A percentile compares a stretch with the other conserved stretches of the same genome.
These are phyloP conservation scores for Glarea lozoyensis DNA, from an alignment of 495 filamentous ascomycete genomes.

Conservation along the genomic window DNA sequence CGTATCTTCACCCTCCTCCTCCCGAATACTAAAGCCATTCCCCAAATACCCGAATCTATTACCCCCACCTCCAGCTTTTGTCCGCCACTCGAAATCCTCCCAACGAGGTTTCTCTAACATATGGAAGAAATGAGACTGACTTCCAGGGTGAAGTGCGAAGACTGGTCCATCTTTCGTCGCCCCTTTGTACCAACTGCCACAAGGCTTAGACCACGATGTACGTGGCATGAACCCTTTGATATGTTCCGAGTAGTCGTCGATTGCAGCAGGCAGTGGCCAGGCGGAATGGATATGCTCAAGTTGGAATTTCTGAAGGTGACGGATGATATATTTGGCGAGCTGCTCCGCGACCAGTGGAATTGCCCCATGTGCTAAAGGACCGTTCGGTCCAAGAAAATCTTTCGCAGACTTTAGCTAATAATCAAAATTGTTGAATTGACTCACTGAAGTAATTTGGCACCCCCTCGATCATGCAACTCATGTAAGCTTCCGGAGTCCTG, in stretches of 20 bases:
- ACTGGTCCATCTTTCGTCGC: conserved; percentile 23
- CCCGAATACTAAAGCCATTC: neutral
- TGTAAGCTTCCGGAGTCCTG: conserved; percentile 49
- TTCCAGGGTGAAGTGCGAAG: conserved; percentile 31
- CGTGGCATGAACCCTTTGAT: conserved; percentile 51
- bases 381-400: conserved; percentile 45
- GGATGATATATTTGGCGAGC: conserved; percentile 47
- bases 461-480: conserved; percentile 47
- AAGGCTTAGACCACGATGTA: conserved; percentile 40
- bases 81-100: conserved; percentile 15
- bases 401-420: neutral
- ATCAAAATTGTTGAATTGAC: neutral
- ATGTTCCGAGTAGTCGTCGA: conserved; percentile 55
- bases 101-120: conserved; percentile 19
- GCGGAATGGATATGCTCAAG: conserved; percentile 53
- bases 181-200: conserved; percentile 26
- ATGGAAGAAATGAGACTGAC: conserved; percentile 30
- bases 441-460: conserved; percentile 54
- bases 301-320: conserved; percentile 51
- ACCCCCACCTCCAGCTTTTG: conserved; percentile 16
- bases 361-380: conserved; percentile 40
- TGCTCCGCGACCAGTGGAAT: conserved; percentile 44
- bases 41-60: conserved; percentile 9
- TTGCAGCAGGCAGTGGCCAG: conserved; percentile 38
- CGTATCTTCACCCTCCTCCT: conserved; percentile 10